Percentiles rank a stretch among this genome's conserved stretches.
phyloP scores from a whole-genome alignment of 192 early-diverging fungal genomes.

The Thamnidium elegans region DNA sequence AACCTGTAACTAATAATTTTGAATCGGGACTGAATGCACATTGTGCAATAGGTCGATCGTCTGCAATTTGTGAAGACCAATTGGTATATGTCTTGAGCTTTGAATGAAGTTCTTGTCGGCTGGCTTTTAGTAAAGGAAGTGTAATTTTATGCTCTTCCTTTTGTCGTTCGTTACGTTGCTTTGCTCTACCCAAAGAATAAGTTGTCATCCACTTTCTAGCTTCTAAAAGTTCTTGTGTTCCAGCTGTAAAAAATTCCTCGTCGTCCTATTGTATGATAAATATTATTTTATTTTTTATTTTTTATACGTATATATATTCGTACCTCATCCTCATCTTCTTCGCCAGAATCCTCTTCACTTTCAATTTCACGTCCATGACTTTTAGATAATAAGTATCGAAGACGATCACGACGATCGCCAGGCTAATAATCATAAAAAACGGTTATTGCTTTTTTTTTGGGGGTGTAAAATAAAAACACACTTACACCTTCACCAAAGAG shows the following conservation, averaged over 20 bases:
- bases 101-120: constrained; percentile 71
- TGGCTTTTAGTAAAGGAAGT: constrained; percentile 61
- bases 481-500: constrained; percentile 92
- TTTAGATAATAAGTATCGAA: constrained; percentile 72
- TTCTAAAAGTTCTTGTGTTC: constrained; percentile 62
- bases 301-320: constrained; percentile 10
- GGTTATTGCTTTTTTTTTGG: neutral
- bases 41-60: constrained; percentile 80
- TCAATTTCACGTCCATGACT: constrained; percentile 38
- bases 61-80: constrained; percentile 82
- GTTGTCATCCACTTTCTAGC: constrained; percentile 68
- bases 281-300: constrained; percentile 1
- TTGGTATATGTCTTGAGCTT: constrained; percentile 60
- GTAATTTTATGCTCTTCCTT: constrained; percentile 62
- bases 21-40: constrained; percentile 82
- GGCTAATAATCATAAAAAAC: constrained; percentile 36
- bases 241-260: constrained; percentile 84
- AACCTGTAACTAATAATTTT: constrained; percentile 69
- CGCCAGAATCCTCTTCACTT: constrained; percentile 44
- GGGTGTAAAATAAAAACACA: neutral
- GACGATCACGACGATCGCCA: constrained; percentile 78
- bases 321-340: constrained; percentile 57
- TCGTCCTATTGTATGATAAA: constrained; percentile 24
- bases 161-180: constrained; percentile 61
- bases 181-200: constrained; percentile 73